Base-by-base conservation (phyloP, 1,284 basidiomycete species). In the Uromyces viciae-fabae region DNA sequence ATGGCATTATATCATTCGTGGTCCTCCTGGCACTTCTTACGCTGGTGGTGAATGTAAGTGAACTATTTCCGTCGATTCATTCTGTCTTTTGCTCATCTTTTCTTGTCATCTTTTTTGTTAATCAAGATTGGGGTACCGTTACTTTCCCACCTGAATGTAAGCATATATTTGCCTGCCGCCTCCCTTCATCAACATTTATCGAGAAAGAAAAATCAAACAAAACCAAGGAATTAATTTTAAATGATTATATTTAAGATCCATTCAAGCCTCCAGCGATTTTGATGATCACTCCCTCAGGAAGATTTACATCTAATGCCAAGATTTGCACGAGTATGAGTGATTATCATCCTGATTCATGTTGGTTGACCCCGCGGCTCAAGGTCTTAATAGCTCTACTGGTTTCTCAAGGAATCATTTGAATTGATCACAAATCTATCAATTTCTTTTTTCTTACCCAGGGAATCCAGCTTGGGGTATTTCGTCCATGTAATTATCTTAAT, bases 1-100 rank as follows among this genome's bases (percentile, higher is more conserved):
- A 79, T 86, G 85, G 85, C 85, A 86, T 77, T 86, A 84, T 79
- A 85, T 86, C 75, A 81, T 86, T 11, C 84, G 85, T 15, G 85
- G 85, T 7, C 85, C 85, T n/a, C 84, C 85, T 36, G 85, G 84
- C 58, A 86, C 85, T 38, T 84, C 85, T 8, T 86, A 85, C 68
- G 82, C 82, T 1, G 85, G 85, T 38, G 85, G 85, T 33, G 85
- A 86, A 76, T 86, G 71, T 73, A 73, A 73, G 28, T 73, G 33
- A 3, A 9, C 2, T 1, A 25, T 9, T 54, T 22, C 22, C n/a
- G n/a, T n/a, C n/a, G n/a, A n/a, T 49, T 11, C 11, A 49, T 49
- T 49, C 46, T 49, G 11, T 49, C 46, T 49, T 49, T 38, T 33
- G 2, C n/a, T 28, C 36, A 8, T 25, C 22, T 49, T 52, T 46